These are phyloP conservation scores for Solanum verrucosum DNA, from an alignment of 257 asterid genomes.

Conservation along the genomic window DNA sequence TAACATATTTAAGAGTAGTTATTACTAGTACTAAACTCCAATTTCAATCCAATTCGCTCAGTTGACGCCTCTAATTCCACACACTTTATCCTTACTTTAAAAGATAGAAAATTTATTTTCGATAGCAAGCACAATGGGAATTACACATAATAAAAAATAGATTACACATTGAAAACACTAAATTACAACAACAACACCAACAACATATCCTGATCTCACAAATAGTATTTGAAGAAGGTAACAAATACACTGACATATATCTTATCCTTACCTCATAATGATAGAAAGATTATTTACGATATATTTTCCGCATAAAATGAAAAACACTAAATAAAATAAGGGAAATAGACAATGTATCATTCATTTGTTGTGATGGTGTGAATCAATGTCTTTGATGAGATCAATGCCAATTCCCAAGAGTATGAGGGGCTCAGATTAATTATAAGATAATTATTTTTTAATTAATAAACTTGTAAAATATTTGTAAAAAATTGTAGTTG, in stretches of 20 bases:
- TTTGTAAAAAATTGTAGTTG: too few species aligned
- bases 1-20: neutral
- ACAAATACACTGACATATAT: too few species aligned
- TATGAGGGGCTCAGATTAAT: neutral
- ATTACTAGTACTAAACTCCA: neutral
- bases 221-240: too few species aligned
- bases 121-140: neutral
- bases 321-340: too few species aligned
- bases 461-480: too few species aligned
- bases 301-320: accelerated
- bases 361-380: neutral
- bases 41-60: neutral
- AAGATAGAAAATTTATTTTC: neutral
- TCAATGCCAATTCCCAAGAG: neutral
- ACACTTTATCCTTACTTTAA: neutral
- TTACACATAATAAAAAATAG: neutral
- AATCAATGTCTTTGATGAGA: neutral
- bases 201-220: too few species aligned
- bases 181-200: neutral
- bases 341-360: neutral
- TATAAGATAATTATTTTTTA: too few species aligned
- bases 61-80: neutral
- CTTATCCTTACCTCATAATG: too few species aligned
- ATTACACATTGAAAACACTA: neutral
- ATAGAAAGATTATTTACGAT: too few species aligned